These are phyloP conservation scores for Erodium texanum DNA, from an alignment of 441 rosid species.

Conservation along the genomic window DNA sequence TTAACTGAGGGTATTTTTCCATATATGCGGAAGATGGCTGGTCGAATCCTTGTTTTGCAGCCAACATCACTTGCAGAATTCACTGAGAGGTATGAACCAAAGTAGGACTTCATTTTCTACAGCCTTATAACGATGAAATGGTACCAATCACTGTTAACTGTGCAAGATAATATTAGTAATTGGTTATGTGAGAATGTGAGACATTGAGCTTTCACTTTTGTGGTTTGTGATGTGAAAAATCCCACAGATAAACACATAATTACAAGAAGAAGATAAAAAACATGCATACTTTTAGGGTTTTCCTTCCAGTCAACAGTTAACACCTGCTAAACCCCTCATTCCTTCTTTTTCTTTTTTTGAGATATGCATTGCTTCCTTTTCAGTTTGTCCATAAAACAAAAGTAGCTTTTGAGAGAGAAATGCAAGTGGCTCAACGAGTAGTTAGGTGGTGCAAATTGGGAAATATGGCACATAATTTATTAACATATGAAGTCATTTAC, in stretches of 20 bases:
- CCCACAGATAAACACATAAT: neutral
- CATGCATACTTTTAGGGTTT: neutral
- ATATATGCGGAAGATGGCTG: slow-evolving; percentile 60
- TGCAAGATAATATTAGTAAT: neutral
- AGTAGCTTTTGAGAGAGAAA: neutral
- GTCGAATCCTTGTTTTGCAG: slow-evolving; percentile 67
- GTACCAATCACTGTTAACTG: neutral
- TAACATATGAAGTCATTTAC: no score
- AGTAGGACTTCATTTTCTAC: slow-evolving; percentile 8
- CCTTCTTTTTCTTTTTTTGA: no score
- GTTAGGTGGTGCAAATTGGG: no score
- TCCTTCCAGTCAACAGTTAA: neutral
- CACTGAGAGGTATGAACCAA: slow-evolving; percentile 51
- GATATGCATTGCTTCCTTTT: no score
- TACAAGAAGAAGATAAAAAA: neutral
- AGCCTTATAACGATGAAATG: neutral
- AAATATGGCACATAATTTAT: no score
- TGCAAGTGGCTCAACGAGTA: neutral
- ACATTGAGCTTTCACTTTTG: neutral
- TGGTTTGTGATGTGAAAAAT: neutral
- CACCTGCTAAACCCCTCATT: neutral
- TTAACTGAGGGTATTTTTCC: neutral
- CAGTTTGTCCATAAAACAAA: neutral
- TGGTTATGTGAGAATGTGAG: neutral
- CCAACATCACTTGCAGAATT: slow-evolving; percentile 67